A percentile compares a stretch with the other conserved stretches of the same genome.
Conservation (phyloP, 306 rosid species). For the Begonia loranthoides region DNA sequence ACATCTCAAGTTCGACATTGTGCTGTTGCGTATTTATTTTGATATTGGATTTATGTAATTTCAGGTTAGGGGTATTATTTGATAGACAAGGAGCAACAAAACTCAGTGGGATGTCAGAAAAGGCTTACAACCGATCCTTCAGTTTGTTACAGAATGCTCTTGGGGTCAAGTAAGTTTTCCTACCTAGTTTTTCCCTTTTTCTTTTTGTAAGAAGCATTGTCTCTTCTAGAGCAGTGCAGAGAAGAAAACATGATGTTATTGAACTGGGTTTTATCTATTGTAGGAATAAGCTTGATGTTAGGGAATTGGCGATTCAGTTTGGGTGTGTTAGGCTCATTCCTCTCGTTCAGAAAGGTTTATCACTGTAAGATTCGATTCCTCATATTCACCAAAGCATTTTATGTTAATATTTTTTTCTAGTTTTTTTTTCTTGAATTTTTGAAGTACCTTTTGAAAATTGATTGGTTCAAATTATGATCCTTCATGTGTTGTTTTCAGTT, state of each 20-base stretch:
- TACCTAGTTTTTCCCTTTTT: not conserved
- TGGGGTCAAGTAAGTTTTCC: constrained; percentile 56
- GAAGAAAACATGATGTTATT: not conserved
- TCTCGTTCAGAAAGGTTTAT: constrained; percentile 50
- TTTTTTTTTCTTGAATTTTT: not conserved
- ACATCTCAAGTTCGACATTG: not conserved
- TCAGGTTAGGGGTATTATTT: constrained; percentile 38
- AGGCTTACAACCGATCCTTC: constrained; percentile 69
- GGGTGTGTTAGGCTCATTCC: constrained; percentile 78
- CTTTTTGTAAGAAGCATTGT: too few relatives aligned
- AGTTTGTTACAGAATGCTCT: constrained; percentile 77
- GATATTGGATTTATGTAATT: not conserved
- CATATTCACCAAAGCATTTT: not conserved
- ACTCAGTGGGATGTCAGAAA: constrained; percentile 76
- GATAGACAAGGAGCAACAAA: constrained; percentile 56
- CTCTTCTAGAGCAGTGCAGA: too few relatives aligned
- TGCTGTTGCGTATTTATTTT: not conserved
- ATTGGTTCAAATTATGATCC: constrained; percentile 4
- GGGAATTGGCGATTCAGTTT: constrained; percentile 79
- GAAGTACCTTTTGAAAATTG: not conserved
- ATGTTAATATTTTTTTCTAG: not conserved
- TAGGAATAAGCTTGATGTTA: constrained; percentile 67
- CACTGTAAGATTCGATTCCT: constrained; percentile 32
- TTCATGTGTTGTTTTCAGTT: constrained; percentile 22
- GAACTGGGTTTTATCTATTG: constrained; percentile 9